Evolutionary conservation across 768 basidiomycete species (phyloP).

Genomic region (Termitomyces titanicus): DNA sequence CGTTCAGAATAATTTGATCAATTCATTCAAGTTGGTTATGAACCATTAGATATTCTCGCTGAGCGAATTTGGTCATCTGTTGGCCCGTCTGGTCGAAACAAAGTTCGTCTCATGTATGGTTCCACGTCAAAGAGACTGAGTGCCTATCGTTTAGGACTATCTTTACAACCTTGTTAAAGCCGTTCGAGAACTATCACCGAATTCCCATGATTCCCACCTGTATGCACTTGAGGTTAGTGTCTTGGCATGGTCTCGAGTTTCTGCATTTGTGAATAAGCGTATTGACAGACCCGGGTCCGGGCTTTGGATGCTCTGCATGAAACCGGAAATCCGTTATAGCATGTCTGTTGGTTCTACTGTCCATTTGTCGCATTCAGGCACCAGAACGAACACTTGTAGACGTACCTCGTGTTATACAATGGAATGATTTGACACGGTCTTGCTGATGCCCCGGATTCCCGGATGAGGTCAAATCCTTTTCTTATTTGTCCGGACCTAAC

Average conservation of each 20-base stretch:
- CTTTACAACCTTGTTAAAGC: conserved; percentile 73
- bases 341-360: background rate
- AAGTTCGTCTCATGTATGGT: conserved; percentile 41
- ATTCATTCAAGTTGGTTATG: conserved; percentile 64
- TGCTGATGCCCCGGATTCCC: no score
- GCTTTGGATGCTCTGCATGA: conserved; percentile 14
- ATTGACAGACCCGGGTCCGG: conserved; percentile 13
- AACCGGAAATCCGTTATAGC: background rate
- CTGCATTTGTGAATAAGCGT: background rate
- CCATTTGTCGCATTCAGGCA: background rate
- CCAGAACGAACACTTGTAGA: background rate
- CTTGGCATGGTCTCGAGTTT: background rate
- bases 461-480: background rate
- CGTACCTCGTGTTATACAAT: background rate
- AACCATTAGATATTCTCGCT: conserved; percentile 69
- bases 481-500: background rate
- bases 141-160: conserved; percentile 61
- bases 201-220: conserved; percentile 73
- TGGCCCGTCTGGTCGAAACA: conserved; percentile 90
- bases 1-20: background rate
- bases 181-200: conserved; percentile 69
- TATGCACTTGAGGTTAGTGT: conserved; percentile 66
- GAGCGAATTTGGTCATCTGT: conserved; percentile 66
- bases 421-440: background rate
- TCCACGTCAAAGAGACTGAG: background rate